Percentiles rank a stretch among this genome's conserved stretches.
Evolutionary conservation across 768 basidiomycete genomes (phyloP).

Genomic region (Mycena vitilis): DNA sequence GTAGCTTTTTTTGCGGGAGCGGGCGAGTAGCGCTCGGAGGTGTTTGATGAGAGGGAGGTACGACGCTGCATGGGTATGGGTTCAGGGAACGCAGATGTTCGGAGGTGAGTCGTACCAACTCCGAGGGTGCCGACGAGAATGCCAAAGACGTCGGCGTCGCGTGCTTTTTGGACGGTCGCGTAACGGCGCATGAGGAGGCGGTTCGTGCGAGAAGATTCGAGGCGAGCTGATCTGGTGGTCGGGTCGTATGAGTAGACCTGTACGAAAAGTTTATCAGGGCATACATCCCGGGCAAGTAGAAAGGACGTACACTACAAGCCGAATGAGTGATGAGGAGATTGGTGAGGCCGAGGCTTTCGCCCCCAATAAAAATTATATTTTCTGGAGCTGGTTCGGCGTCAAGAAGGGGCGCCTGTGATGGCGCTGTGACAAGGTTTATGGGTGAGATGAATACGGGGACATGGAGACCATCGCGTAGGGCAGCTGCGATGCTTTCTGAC

Average conservation of each 20-base stretch:
- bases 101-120: slow-evolving; percentile 71
- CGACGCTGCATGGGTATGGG: slow-evolving; percentile 60
- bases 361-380: slow-evolving; percentile 72
- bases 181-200: slow-evolving; percentile 91
- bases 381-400: slow-evolving; percentile 28
- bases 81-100: neutral
- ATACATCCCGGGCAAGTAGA: neutral
- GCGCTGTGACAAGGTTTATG: slow-evolving; percentile 16
- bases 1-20: slow-evolving; percentile 88
- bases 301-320: slow-evolving; percentile 61
- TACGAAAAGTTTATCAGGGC: neutral
- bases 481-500: slow-evolving; percentile 26
- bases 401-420: slow-evolving; percentile 10
- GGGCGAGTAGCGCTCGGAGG: slow-evolving; percentile 76
- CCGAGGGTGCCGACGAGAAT: slow-evolving; percentile 96
- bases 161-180: slow-evolving; percentile 85
- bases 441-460: slow-evolving; percentile 23
- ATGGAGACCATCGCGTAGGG: slow-evolving; percentile 44
- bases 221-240: slow-evolving; percentile 50
- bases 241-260: slow-evolving; percentile 89
- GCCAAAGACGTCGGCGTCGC: slow-evolving; percentile 94
- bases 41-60: slow-evolving; percentile 89
- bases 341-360: slow-evolving; percentile 81
- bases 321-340: slow-evolving; percentile 91
- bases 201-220: slow-evolving; percentile 80